Percentiles rank a stretch among this genome's conserved stretches.
Evolutionary conservation across 768 basidiomycete species (phyloP).

Genomic region (Tylopilus sp.): DNA sequence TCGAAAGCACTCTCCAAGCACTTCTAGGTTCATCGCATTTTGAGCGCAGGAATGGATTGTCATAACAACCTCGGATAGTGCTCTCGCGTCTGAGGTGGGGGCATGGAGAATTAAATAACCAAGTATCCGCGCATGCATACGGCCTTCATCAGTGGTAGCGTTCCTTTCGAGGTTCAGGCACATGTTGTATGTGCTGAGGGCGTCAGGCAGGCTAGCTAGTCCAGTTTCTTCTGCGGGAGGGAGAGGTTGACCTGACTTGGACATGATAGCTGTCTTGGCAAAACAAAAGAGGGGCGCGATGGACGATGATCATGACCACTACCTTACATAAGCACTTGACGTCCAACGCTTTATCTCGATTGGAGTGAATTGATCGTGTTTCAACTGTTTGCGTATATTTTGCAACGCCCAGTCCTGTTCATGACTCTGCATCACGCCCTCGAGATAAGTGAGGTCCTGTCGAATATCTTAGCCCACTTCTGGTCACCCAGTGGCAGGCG

Average conservation of each 20-base stretch:
- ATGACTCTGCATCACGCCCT: constrained; percentile 4
- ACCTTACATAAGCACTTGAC: no score
- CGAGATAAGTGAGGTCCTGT: constrained; percentile 6
- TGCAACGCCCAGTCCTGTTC: no score
- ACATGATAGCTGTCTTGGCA: no score
- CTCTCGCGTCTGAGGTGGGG: background rate
- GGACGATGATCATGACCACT: no score
- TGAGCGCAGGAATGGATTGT: background rate
- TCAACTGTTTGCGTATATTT: no score
- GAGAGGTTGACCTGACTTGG: no score
- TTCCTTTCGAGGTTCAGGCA: background rate
- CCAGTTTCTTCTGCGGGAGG: no score
- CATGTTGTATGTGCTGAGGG: background rate
- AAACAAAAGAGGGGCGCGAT: no score
- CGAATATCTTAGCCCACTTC: constrained; percentile 13
- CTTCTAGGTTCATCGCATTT: background rate
- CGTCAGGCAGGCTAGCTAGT: no score
- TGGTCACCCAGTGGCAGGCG: background rate
- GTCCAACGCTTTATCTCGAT: no score
- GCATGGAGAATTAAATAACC: background rate
- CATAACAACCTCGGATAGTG: background rate
- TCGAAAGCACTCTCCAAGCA: background rate
- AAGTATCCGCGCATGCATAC: background rate
- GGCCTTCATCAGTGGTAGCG: background rate
- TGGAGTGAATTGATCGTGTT: no score